Conservation (phyloP, 805 yeast species). For the Candida vartiovaarae region DNA sequence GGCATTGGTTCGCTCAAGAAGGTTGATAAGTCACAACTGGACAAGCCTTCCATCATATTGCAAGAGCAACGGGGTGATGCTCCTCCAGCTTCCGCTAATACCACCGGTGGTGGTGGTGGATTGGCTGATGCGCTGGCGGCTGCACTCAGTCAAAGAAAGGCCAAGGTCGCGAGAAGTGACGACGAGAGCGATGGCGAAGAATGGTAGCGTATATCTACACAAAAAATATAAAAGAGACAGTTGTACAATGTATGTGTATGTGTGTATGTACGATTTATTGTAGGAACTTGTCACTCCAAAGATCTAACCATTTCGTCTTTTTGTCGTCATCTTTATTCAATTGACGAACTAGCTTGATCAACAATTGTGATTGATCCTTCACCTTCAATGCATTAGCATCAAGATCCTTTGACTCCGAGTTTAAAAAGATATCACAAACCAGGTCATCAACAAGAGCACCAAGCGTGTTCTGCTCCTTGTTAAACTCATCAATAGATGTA, state of each 20-base stretch:
- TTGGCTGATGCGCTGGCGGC: slow-evolving; percentile 85
- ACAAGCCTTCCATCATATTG: slow-evolving; percentile 64
- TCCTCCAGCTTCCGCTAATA: slow-evolving; percentile 16
- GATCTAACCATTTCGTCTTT: slow-evolving; percentile 50
- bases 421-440: slow-evolving; percentile 48
- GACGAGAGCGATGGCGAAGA: slow-evolving; percentile 81
- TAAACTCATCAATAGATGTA: slow-evolving; percentile 38
- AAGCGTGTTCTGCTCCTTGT: slow-evolving; percentile 34
- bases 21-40: slow-evolving; percentile 78
- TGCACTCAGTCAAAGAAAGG: slow-evolving; percentile 77
- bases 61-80: slow-evolving; percentile 68
- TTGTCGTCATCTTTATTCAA: slow-evolving; percentile 44
- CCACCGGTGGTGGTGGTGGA: slow-evolving; percentile 46
- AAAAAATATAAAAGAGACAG: not conserved
- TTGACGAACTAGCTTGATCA: slow-evolving; percentile 27
- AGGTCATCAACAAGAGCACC: slow-evolving; percentile 49
- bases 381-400: slow-evolving; percentile 28
- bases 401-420: slow-evolving; percentile 18
- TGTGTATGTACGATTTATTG: not conserved
- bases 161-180: slow-evolving; percentile 73
- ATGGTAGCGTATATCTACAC: slow-evolving; percentile 34
- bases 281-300: slow-evolving; percentile 43
- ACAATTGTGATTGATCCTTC: slow-evolving; percentile 7
- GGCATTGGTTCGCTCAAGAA: slow-evolving; percentile 61
- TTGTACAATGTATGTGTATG: not conserved